phyloP scores from a whole-genome alignment of 371 early-diverging fungal genomes.

The Fennellomyces sp. region DNA sequence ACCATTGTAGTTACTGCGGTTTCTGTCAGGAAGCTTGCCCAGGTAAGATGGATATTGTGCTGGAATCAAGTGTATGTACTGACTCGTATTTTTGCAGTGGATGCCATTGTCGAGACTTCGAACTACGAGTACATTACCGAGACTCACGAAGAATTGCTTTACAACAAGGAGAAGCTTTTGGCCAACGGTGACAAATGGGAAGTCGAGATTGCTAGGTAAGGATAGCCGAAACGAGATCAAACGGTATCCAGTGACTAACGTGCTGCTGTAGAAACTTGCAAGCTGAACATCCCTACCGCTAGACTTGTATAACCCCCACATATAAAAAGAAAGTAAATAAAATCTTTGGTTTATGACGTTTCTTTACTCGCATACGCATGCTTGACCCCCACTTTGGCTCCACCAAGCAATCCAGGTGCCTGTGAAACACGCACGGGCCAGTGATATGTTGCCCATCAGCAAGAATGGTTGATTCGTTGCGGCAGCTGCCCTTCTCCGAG shows the following conservation, averaged over 20 bases:
- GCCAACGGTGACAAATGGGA: conserved; percentile 99
- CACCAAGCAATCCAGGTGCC: no score
- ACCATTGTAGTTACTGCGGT: conserved; percentile 77
- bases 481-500: no score
- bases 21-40: conserved; percentile 89
- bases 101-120: conserved; percentile 97
- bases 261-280: conserved; percentile 47
- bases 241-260: not conserved
- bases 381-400: no score
- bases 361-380: not conserved
- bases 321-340: conserved; percentile 2
- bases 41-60: conserved; percentile 33
- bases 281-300: conserved; percentile 69
- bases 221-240: not conserved
- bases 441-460: no score
- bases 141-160: conserved; percentile 94
- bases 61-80: no score
- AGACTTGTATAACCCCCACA: conserved; percentile 22
- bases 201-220: conserved; percentile 76
- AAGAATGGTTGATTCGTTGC: no score
- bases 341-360: conserved; percentile 2
- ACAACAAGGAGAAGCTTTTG: conserved; percentile 98
- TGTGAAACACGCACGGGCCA: no score
- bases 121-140: conserved; percentile 98
- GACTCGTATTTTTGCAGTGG: conserved; percentile 59